Base-by-base conservation (phyloP, 2,329 filamentous ascomycete genomes). In the Monascus ruber region DNA sequence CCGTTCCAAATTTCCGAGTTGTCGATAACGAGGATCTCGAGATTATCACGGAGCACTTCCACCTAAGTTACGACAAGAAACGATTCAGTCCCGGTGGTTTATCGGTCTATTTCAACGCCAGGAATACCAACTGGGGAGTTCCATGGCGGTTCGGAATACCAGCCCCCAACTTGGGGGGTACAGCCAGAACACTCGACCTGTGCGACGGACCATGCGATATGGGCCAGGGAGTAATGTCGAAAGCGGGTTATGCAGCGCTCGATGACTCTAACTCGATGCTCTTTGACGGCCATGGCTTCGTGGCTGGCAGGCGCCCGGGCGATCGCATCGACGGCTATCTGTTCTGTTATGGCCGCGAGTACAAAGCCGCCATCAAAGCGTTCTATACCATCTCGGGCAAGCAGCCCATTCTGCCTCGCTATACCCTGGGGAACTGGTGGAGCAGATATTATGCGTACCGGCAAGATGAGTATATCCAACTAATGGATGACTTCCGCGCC, bases 371-470 rank as follows among this genome's bases (percentile, higher is more conserved):
- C 10, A 66, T 79, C 38, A 65, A 66, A 40, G 68, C 69, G 0
- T 69, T 75, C 29, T 78, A 76, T 50, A 60, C 64, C 1, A 54
- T 80, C 8, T 77, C 74, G 2, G 76, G 76, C 2, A 62, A 60
- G 17, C 73, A 77, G 46, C 75, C 76, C 3, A 41, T 69, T 6
- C 53, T 79, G 1, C 76, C 76, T 0, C 63, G 76, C 9, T 79
- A 71, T 64, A 66, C 72, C 0, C 58, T 81, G 31, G 76, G 77
- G 0, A 81, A 80, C 46, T 81, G 77, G 77, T 81, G 77, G 77
- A 76, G 71, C 35, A 64, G 77, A 5, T 81, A 79, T 52, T 71
- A 80, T 48, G 67, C 66, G 2, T 81, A 80, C 49, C 63, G 60
- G 0, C 65, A 68, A 26, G 60, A 70, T 2, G 72, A 76, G 46